phyloP scores from a whole-genome alignment of 495 filamentous ascomycete genomes.

The Aspergillus avenaceus region DNA sequence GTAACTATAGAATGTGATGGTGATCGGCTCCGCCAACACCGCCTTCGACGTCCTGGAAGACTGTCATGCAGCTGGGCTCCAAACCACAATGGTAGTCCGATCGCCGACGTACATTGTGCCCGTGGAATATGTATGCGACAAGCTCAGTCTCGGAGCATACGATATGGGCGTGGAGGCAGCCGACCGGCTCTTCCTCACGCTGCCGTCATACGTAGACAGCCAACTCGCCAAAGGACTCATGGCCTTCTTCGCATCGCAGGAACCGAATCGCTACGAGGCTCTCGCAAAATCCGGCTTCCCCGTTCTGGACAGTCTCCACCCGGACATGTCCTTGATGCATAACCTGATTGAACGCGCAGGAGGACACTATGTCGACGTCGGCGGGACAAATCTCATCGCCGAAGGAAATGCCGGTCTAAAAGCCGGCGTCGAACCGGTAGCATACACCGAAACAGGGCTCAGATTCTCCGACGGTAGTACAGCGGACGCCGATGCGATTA shows the following conservation, averaged over 20 bases:
- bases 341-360: slow-evolving; percentile 25
- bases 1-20: slow-evolving; percentile 27
- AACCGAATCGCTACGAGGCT: slow-evolving; percentile 14
- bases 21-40: slow-evolving; percentile 45
- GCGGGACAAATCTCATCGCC: slow-evolving; percentile 27
- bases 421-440: slow-evolving; percentile 20
- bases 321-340: slow-evolving; percentile 11
- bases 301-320: slow-evolving; percentile 18
- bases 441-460: slow-evolving; percentile 27
- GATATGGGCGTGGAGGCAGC: slow-evolving; percentile 15
- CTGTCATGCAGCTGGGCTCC: slow-evolving; percentile 31
- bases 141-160: slow-evolving; percentile 17
- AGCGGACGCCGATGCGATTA: slow-evolving; percentile 31
- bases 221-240: slow-evolving; percentile 13
- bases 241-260: slow-evolving; percentile 9
- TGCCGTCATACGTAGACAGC: slow-evolving; percentile 13
- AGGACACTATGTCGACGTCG: slow-evolving; percentile 40
- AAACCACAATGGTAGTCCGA: slow-evolving; percentile 36
- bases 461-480: slow-evolving; percentile 29
- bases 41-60: slow-evolving; percentile 45
- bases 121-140: slow-evolving; percentile 13
- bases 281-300: slow-evolving; percentile 16
- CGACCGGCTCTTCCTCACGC: slow-evolving; percentile 12
- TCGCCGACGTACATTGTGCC: slow-evolving; percentile 32
- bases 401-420: slow-evolving; percentile 28